Conservation (phyloP, 305 asterid genomes). For the Withania somnifera region DNA sequence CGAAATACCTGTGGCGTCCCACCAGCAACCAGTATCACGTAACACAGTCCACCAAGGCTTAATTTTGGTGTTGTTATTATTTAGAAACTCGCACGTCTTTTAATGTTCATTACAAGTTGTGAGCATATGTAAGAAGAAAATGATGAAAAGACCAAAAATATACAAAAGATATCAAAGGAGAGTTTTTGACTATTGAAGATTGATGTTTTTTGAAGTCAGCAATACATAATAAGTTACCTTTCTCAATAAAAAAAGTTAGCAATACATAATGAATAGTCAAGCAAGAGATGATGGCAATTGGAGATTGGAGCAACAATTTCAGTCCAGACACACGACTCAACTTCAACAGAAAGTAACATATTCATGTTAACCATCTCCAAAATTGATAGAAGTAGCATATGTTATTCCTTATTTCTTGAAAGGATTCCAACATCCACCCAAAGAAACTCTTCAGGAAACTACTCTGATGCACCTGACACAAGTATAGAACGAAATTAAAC, state of each 20-base stretch:
- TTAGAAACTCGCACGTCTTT: neutral
- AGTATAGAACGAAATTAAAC: neutral
- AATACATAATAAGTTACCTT: neutral
- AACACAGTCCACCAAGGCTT: too few relatives aligned
- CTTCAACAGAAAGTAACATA: neutral
- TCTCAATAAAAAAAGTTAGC: too few relatives aligned
- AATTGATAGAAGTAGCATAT: neutral
- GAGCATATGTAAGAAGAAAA: neutral
- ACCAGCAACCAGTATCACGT: too few relatives aligned
- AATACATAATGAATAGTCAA: neutral
- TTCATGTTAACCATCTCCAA: slow-evolving; percentile 4
- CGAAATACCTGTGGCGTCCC: too few relatives aligned
- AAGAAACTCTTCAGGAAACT: neutral
- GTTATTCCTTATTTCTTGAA: neutral
- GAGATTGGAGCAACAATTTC: neutral
- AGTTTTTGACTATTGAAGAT: neutral
- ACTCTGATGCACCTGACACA: neutral
- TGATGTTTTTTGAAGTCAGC: neutral
- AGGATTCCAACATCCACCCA: neutral
- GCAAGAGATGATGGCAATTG: neutral
- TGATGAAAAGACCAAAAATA: neutral
- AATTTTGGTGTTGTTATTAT: neutral
- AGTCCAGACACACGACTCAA: neutral
- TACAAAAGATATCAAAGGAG: neutral
- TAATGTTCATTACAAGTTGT: neutral